These are phyloP conservation scores for Chalciporus piperatus DNA, from an alignment of 768 basidiomycete genomes.

Conservation along the genomic window DNA sequence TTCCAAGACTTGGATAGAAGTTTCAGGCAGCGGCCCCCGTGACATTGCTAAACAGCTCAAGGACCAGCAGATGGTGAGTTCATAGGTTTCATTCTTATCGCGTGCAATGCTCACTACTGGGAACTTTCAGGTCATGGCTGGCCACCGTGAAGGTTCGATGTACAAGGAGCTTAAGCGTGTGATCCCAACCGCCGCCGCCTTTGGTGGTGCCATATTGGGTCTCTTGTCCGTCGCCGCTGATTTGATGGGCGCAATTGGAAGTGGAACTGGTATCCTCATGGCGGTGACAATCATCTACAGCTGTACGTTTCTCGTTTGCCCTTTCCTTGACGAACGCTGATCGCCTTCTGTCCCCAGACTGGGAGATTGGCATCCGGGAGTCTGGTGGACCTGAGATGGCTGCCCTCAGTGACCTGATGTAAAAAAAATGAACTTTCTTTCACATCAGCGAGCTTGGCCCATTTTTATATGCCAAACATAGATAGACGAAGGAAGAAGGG, in stretches of 20 bases:
- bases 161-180: slow-evolving; percentile 99
- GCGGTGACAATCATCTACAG: slow-evolving; percentile 97
- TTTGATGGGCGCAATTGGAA: slow-evolving; percentile 93
- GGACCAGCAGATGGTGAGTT: slow-evolving; percentile 90
- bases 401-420: slow-evolving; percentile 75
- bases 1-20: slow-evolving; percentile 99
- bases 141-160: slow-evolving; percentile 96
- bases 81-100: not conserved
- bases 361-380: slow-evolving; percentile 87
- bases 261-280: slow-evolving; percentile 95
- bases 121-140: slow-evolving; percentile 61
- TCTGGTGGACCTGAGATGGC: slow-evolving; percentile 82
- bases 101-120: not conserved
- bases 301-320: slow-evolving; percentile 29
- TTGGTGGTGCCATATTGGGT: slow-evolving; percentile 96
- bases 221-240: slow-evolving; percentile 89
- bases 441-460: not conserved
- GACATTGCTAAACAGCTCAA: slow-evolving; percentile 98
- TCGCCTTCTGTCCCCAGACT: slow-evolving; percentile 50
- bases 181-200: slow-evolving; percentile 95
- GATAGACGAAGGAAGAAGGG: slow-evolving; percentile 9
- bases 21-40: slow-evolving; percentile 91
- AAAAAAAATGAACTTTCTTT: slow-evolving; percentile 30
- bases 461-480: slow-evolving; percentile 2
- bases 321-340: not conserved